phyloP scores from a whole-genome alignment of 306 rosid species.

The Castanea crenata region DNA sequence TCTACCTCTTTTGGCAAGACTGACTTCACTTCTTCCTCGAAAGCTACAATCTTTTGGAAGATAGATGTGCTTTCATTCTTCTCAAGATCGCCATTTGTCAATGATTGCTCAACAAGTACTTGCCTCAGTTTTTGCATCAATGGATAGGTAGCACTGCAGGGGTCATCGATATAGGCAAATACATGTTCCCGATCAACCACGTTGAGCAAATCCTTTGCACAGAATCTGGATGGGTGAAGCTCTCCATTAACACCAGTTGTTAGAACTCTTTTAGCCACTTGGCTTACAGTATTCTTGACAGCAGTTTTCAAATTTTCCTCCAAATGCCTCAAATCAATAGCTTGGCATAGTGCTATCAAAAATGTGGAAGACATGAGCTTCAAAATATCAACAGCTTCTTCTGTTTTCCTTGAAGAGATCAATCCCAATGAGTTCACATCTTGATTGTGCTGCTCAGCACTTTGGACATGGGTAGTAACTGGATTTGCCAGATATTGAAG shows the following conservation, averaged over 20 bases:
- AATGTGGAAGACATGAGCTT: constrained; percentile 85
- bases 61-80: constrained; percentile 62
- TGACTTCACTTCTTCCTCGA: constrained; percentile 69
- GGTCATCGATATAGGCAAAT: constrained; percentile 71
- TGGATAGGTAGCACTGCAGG: constrained; percentile 74
- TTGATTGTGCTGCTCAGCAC: constrained; percentile 93
- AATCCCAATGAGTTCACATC: constrained; percentile 90
- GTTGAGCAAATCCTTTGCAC: constrained; percentile 77
- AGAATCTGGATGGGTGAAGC: constrained; percentile 80
- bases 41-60: constrained; percentile 73
- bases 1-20: constrained; percentile 82
- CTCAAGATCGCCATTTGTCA: constrained; percentile 54
- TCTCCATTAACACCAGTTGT: constrained; percentile 69
- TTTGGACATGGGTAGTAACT: constrained; percentile 84
- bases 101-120: constrained; percentile 74
- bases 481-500: constrained; percentile 84
- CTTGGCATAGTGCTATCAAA: constrained; percentile 78
- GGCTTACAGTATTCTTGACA: constrained; percentile 67
- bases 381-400: constrained; percentile 68
- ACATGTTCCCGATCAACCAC: constrained; percentile 72
- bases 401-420: constrained; percentile 78
- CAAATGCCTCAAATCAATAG: constrained; percentile 85
- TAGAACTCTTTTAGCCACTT: constrained; percentile 70
- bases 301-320: constrained; percentile 78
- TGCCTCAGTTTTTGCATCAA: constrained; percentile 81